These are phyloP conservation scores for Phytophthora nicotianae DNA, from an alignment of 352 stramenopile species.

Conservation along the genomic window DNA sequence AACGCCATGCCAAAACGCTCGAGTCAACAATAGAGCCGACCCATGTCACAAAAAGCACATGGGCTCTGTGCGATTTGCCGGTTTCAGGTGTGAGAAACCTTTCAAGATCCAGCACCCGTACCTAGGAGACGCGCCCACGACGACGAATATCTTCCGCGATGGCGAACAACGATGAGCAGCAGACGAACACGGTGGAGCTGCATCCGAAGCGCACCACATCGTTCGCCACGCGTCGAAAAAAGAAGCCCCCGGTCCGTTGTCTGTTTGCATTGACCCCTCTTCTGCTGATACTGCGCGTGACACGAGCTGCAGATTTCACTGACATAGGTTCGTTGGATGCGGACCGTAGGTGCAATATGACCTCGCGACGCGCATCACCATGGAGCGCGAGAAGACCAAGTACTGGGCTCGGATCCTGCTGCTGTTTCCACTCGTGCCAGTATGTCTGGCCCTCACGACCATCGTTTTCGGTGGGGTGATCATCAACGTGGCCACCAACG, in stretches of 20 bases:
- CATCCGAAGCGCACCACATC: slow-evolving; percentile 73
- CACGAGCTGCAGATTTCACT: slow-evolving; percentile 9
- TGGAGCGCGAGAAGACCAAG: slow-evolving; percentile 69
- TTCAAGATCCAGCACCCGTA: slow-evolving; percentile 32
- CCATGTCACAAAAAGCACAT: slow-evolving; percentile 1
- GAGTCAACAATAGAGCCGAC: slow-evolving; percentile 31
- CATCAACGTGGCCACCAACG: slow-evolving; percentile 68
- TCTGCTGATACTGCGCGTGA: background rate
- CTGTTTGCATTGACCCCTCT: background rate
- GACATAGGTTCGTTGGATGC: slow-evolving; percentile 15
- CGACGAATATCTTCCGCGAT: background rate
- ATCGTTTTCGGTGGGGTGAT: slow-evolving; percentile 69
- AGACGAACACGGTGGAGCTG: slow-evolving; percentile 40
- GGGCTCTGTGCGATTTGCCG: slow-evolving; percentile 2
- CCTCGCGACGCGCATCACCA: slow-evolving; percentile 52
- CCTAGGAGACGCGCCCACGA: slow-evolving; percentile 14
- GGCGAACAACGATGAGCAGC: slow-evolving; percentile 10
- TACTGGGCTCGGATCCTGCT: slow-evolving; percentile 73
- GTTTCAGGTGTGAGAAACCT: slow-evolving; percentile 18
- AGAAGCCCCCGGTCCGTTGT: slow-evolving; percentile 41
- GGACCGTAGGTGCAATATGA: slow-evolving; percentile 44
- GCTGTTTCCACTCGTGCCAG: slow-evolving; percentile 65
- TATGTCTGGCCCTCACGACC: slow-evolving; percentile 62
- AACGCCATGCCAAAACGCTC: slow-evolving; percentile 20
- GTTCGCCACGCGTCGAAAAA: slow-evolving; percentile 49